Base-by-base conservation (phyloP, 139 green algal genomes). In the Coelastrella sp. region DNA sequence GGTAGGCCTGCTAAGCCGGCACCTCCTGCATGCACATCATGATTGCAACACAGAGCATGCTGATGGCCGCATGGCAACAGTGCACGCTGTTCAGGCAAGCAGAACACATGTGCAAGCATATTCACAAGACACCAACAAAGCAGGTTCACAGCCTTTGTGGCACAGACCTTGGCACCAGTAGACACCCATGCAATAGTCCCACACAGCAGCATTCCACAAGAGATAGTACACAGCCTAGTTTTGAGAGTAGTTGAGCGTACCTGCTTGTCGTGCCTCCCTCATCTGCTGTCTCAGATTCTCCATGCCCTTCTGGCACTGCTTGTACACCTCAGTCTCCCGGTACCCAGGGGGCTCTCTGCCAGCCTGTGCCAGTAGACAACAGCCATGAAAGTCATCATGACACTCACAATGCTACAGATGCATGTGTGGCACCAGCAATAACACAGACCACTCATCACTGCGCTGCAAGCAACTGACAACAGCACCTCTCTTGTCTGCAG, bases 301-400 rank as follows among this genome's bases (percentile, higher is more conserved):
- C 67, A 86, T 79, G 68, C 80, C 80, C 48, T 72, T 79, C 68
- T 86, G 80, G 35, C 64, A 80, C 32, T n/a, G 66, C 34, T 72
- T 79, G 66, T 59, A 86, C 30, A 86, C 32, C 66, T 78, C 68
- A 8, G 48, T 86, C 30, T 78, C 66, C 5, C 80, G 45, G 48
- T 86, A 86, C 25, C 80, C 80, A 9, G 50, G 30, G 27, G 80
- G 80, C 43, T 86, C 80, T 8, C 80, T 66, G 5, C 80, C 80
- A 59, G 80, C 80, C 80, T 85, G 64, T 21, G 35, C 5, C 15
- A 34, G 17, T 11, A 50, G 41, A 74, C 66, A n/a, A n/a, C n/a
- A n/a, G n/a, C n/a, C n/a, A n/a, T n/a, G n/a, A n/a, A n/a, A n/a
- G n/a, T n/a, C n/a, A n/a, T n/a, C n/a, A n/a, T n/a, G n/a, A n/a